Percentiles rank a stretch among this genome's conserved stretches.
Evolutionary conservation across 495 filamentous ascomycete species (phyloP).

Genomic region (Jackrogersella minutella): DNA sequence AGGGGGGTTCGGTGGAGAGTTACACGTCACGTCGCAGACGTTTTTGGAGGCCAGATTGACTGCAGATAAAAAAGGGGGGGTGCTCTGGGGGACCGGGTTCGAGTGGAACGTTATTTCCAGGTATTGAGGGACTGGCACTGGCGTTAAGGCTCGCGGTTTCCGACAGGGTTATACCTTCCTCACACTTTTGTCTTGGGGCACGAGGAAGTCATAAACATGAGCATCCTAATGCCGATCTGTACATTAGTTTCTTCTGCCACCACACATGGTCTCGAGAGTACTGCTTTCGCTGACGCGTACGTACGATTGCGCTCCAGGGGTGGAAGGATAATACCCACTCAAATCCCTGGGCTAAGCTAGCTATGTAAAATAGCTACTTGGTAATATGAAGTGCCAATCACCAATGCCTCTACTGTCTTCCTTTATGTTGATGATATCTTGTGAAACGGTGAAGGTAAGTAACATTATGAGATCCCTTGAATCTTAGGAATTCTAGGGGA

Average conservation of each 20-base stretch:
- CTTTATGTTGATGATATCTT: not conserved
- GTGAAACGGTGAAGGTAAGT: not conserved
- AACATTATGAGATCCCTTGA: no score
- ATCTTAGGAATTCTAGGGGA: no score
- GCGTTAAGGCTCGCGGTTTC: slow-evolving; percentile 32
- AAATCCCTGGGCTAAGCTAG: slow-evolving; percentile 28
- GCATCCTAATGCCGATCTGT: slow-evolving; percentile 23
- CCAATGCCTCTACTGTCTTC: not conserved
- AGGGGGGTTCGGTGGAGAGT: not conserved
- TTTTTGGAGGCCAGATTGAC: slow-evolving; percentile 37
- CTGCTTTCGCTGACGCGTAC: slow-evolving; percentile 7
- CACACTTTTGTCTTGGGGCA: slow-evolving; percentile 19
- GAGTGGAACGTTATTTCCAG: slow-evolving; percentile 25
- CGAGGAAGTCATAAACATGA: slow-evolving; percentile 35
- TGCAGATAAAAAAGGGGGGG: slow-evolving; percentile 12
- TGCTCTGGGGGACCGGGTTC: slow-evolving; percentile 17
- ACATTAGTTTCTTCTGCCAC: slow-evolving; percentile 37
- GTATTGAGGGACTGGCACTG: slow-evolving; percentile 23
- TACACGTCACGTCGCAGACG: slow-evolving; percentile 27
- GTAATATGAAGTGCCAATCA: slow-evolving; percentile 35
- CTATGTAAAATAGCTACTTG: slow-evolving; percentile 33
- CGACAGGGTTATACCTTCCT: slow-evolving; percentile 21
- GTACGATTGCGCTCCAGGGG: slow-evolving; percentile 27
- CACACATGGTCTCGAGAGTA: slow-evolving; percentile 23
- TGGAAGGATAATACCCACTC: slow-evolving; percentile 25